phyloP scores from a whole-genome alignment of 495 filamentous ascomycete genomes.

The Penicillium parvum region DNA sequence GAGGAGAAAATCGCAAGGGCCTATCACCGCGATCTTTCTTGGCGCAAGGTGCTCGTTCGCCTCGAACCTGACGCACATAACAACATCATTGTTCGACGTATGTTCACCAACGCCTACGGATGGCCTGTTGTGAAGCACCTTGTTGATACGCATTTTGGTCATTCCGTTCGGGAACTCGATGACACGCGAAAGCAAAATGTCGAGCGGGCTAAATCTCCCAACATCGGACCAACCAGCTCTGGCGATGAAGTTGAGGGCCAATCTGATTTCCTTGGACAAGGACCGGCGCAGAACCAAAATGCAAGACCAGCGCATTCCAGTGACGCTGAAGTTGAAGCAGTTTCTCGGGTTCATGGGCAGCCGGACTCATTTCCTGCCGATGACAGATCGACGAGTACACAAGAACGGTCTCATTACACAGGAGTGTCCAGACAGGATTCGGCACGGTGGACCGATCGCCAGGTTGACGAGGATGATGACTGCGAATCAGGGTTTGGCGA shows the following conservation, averaged over 20 bases:
- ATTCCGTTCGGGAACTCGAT: slow-evolving; percentile 54
- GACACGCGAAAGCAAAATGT: slow-evolving; percentile 51
- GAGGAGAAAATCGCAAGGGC: slow-evolving; percentile 97
- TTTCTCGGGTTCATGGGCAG: slow-evolving; percentile 7
- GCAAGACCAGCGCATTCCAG: not conserved
- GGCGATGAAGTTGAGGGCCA: slow-evolving; percentile 47
- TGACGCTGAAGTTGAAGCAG: not conserved
- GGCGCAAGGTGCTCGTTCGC: slow-evolving; percentile 94
- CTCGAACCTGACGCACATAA: slow-evolving; percentile 98
- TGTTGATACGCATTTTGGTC: slow-evolving; percentile 86
- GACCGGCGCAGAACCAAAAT: not conserved
- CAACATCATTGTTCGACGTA: slow-evolving; percentile 92
- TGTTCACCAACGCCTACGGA: slow-evolving; percentile 95
- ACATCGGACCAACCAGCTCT: slow-evolving; percentile 28
- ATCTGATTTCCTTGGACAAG: slow-evolving; percentile 6
- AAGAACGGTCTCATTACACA: slow-evolving; percentile 7
- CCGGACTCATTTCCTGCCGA: slow-evolving; percentile 6
- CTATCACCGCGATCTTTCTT: slow-evolving; percentile 83
- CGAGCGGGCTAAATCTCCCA: slow-evolving; percentile 47
- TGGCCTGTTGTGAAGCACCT: slow-evolving; percentile 96
- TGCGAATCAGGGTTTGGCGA: slow-evolving; percentile 23
- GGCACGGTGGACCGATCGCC: slow-evolving; percentile 36
- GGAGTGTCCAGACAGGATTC: slow-evolving; percentile 30
- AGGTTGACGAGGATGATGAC: slow-evolving; percentile 33
- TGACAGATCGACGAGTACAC: slow-evolving; percentile 10